Evolutionary conservation across 352 stramenopile genomes (phyloP).

Genomic region (Nothophytophthora sp.): DNA sequence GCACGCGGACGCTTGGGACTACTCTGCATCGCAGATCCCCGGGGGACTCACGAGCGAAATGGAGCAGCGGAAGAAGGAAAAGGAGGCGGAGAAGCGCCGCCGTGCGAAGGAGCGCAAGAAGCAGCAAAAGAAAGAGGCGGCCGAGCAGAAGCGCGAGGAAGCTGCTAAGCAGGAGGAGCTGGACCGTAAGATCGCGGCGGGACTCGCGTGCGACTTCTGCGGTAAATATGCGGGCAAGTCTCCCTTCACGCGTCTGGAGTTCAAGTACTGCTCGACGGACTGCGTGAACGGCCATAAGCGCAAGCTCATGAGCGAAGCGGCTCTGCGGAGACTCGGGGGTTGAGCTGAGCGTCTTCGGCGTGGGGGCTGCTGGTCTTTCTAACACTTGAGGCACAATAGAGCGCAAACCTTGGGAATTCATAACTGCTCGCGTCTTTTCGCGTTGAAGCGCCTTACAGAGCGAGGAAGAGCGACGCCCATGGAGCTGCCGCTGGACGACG

Average conservation of each 20-base stretch:
- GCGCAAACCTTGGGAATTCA: too few relatives aligned
- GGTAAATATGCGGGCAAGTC: slow-evolving; percentile 83
- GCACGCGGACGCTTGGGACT: slow-evolving; percentile 85
- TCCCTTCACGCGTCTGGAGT: slow-evolving; percentile 92
- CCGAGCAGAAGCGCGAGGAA: slow-evolving; percentile 73
- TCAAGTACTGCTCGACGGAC: slow-evolving; percentile 93
- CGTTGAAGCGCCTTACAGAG: slow-evolving; percentile 1
- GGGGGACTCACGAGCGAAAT: slow-evolving; percentile 76
- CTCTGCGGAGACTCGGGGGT: slow-evolving; percentile 73
- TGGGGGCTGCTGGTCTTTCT: too few relatives aligned
- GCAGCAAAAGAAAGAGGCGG: slow-evolving; percentile 80
- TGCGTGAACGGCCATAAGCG: slow-evolving; percentile 94
- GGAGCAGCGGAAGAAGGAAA: slow-evolving; percentile 86
- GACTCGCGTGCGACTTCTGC: slow-evolving; percentile 75
- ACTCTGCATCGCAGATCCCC: slow-evolving; percentile 68
- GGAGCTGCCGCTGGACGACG: slow-evolving; percentile 80
- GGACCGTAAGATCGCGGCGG: slow-evolving; percentile 76
- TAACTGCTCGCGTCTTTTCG: slow-evolving; percentile 38
- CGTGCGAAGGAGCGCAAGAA: slow-evolving; percentile 92
- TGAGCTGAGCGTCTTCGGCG: slow-evolving; percentile 26
- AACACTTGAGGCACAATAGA: slow-evolving; percentile 15
- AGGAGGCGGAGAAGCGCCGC: slow-evolving; percentile 86
- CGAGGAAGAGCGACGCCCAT: slow-evolving; percentile 24
- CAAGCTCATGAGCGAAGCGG: slow-evolving; percentile 93
- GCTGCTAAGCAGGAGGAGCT: slow-evolving; percentile 52